A percentile compares a stretch with the other conserved stretches of the same genome.
These are phyloP conservation scores for Blastomyces silverae DNA, from an alignment of 2,329 filamentous ascomycete species.

Conservation along the genomic window DNA sequence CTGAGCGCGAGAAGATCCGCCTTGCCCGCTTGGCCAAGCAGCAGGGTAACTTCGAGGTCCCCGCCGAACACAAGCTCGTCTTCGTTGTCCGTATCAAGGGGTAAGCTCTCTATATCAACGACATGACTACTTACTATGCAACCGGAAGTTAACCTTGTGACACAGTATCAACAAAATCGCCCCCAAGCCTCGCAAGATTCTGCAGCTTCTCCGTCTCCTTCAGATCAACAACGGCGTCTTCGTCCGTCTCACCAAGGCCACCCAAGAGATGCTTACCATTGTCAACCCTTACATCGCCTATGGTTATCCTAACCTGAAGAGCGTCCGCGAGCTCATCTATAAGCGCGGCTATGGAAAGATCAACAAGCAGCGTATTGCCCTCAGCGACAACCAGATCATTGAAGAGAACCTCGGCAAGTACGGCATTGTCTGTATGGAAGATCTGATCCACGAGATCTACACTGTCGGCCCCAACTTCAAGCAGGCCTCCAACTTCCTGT, in stretches of 20 bases:
- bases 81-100: constrained; percentile 99
- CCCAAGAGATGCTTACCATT: constrained; percentile 92
- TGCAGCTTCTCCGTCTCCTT: constrained; percentile 97
- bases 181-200: constrained; percentile 99
- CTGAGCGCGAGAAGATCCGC: constrained; percentile 97
- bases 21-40: constrained; percentile 83
- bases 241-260: constrained; percentile 95
- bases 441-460: constrained; percentile 98
- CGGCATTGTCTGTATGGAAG: constrained; percentile 98
- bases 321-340: constrained; percentile 98
- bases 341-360: constrained; percentile 99
- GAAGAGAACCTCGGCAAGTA: constrained; percentile 96
- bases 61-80: constrained; percentile 90
- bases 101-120: constrained; percentile 41
- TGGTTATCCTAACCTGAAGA: constrained; percentile 99
- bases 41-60: constrained; percentile 88
- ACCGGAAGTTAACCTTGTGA: constrained; percentile 14
- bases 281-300: constrained; percentile 99
- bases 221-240: constrained; percentile 99
- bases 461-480: constrained; percentile 99
- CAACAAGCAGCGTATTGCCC: constrained; percentile 92
- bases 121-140: background rate
- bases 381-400: constrained; percentile 97
- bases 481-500: constrained; percentile 98
- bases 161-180: constrained; percentile 99